Conservation (phyloP, 306 rosid genomes). For the Pterocarpus santalinus region DNA sequence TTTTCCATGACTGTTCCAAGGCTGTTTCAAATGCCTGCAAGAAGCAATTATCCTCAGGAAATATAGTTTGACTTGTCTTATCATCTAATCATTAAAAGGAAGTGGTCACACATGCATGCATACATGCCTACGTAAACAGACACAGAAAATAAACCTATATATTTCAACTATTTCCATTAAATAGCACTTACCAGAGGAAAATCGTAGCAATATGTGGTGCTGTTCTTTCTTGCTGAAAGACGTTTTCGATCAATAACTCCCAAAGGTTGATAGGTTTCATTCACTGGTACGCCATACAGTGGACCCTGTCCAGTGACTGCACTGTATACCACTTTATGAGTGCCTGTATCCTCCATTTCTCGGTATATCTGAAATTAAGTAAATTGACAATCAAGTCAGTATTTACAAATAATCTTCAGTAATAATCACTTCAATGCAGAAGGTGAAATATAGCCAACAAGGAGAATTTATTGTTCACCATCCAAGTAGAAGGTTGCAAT, state of each 20-base stretch:
- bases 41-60: conserved; percentile 45
- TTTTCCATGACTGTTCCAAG: conserved; percentile 84
- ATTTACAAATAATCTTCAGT: conserved; percentile 32
- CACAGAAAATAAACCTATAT: conserved; percentile 17
- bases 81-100: conserved; percentile 28
- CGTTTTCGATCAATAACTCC: conserved; percentile 88
- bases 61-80: conserved; percentile 36
- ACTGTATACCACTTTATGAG: conserved; percentile 73
- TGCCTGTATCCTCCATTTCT: conserved; percentile 71
- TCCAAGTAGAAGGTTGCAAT: conserved; percentile 13
- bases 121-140: conserved; percentile 1
- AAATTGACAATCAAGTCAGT: conserved; percentile 39
- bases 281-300: conserved; percentile 79
- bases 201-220: conserved; percentile 96
- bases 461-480: conserved; percentile 18
- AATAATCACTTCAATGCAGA: conserved; percentile 30
- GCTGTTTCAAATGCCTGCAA: conserved; percentile 90
- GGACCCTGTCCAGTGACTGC: conserved; percentile 70
- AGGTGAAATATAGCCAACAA: conserved; percentile 18
- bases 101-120: not conserved
- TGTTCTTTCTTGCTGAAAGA: conserved; percentile 84
- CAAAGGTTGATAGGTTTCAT: conserved; percentile 77
- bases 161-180: conserved; percentile 11
- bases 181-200: conserved; percentile 84
- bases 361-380: conserved; percentile 74